phyloP scores from a whole-genome alignment of 176 grass and related monocot species.

The Eremochloa ophiuroides region DNA sequence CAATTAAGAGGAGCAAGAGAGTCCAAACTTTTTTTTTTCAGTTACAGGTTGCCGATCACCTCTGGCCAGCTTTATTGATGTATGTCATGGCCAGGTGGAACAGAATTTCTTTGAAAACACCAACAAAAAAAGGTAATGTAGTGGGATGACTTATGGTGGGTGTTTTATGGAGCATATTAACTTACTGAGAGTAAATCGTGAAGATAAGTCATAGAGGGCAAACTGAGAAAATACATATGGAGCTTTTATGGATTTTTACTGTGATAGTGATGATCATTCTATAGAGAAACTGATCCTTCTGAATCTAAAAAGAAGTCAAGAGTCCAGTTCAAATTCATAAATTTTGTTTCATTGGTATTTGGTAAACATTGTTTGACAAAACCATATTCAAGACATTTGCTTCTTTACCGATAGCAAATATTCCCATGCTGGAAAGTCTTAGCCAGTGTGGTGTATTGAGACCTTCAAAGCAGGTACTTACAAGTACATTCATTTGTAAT shows the following conservation, averaged over 20 bases:
- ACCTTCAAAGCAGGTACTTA: background rate
- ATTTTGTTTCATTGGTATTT: background rate
- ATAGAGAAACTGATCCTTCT: background rate
- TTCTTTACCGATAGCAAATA: background rate
- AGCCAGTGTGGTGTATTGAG: background rate
- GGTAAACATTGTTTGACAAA: conserved; percentile 1
- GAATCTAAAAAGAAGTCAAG: background rate
- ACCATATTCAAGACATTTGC: background rate
- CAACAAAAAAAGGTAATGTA: background rate
- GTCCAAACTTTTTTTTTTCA: background rate
- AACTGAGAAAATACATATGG: background rate
- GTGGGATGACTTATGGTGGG: background rate
- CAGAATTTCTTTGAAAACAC: background rate
- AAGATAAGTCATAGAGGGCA: background rate
- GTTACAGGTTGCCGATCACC: background rate
- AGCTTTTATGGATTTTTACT: background rate
- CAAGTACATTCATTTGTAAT: background rate
- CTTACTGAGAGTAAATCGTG: background rate
- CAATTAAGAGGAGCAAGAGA: background rate
- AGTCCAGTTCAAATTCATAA: background rate
- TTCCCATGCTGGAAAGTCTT: background rate
- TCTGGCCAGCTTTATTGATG: background rate
- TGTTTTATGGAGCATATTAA: conserved; percentile 1
- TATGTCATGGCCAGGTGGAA: background rate
- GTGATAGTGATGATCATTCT: background rate